Base-by-base conservation (phyloP, 2,329 filamentous ascomycete genomes). In the Fusarium sp. region DNA sequence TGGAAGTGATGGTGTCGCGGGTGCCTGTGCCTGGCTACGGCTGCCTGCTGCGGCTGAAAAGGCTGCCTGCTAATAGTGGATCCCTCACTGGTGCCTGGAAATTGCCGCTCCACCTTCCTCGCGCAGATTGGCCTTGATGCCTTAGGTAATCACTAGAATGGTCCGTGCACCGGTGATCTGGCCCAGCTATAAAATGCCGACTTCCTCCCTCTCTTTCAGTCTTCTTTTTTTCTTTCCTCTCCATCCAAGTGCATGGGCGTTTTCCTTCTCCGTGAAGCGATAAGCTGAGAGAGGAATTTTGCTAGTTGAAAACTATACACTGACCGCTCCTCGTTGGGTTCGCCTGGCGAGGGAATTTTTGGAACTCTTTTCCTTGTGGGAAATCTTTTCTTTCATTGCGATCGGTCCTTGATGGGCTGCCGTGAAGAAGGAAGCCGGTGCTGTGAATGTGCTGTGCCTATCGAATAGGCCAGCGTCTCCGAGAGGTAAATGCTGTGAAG, bases 251-350 rank as follows among this genome's bases (percentile, higher is more conserved):
- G 88, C 88, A 88, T 80, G 88, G 89, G 90, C 89, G 85, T 89
- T 89, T 80, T 80, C 79, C 78, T 80, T 80, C 78, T 80, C 79
- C 78, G 78, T 80, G 79, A 91, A 87, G 88, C 87, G 86, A 88
- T 88, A 86, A 80, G 79, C 79, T 80, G 88, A 90, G 89, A 91
- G 89, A 91, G 87, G 90, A 91, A 89, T 90, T 91, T 91, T 91
- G 90, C 90, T 91, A 91, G 89, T 92, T 92, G 90, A 91, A 91
- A 92, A 91, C 90, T 92, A 91, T 87, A 85, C 76, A 84, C 82
- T 88, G 88, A 91, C 89, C 81, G 83, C 89, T 91, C 82, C 82
- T 84, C 80, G 82, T 85, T 86, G 88, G 85, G 86, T 85, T 86
- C 81, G 84, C 83, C 88, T 84, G 87, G 83, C 83, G 74, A 83